phyloP scores from a whole-genome alignment of 345 rosid species.

The Melaleuca quinquenervia region DNA sequence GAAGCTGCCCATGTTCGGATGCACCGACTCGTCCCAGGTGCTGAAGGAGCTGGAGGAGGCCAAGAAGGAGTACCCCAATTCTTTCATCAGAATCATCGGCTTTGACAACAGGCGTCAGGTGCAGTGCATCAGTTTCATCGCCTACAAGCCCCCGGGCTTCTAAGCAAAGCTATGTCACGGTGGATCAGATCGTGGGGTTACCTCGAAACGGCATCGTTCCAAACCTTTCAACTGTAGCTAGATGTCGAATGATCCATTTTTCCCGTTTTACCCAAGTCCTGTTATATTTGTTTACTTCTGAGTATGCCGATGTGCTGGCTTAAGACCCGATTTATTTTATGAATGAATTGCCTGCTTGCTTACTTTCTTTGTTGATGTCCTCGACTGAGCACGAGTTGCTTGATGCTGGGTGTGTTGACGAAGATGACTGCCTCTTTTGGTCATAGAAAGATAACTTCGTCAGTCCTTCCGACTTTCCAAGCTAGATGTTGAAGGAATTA shows the following conservation, averaged over 20 bases:
- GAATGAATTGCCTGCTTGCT: not conserved
- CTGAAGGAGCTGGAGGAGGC: slow-evolving; percentile 28
- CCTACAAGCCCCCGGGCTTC: not conserved
- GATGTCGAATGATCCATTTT: not conserved
- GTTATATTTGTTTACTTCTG: not conserved
- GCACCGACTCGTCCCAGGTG: slow-evolving; percentile 27
- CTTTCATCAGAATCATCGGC: not conserved
- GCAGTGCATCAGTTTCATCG: slow-evolving; percentile 39
- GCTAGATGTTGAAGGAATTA: not conserved
- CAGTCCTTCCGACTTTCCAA: not conserved
- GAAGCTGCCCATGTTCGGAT: slow-evolving; percentile 50
- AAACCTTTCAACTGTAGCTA: not conserved
- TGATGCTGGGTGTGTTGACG: not conserved
- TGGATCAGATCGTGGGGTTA: not conserved
- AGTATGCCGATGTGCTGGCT: not conserved
- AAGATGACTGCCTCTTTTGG: not conserved
- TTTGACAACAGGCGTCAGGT: slow-evolving; percentile 18
- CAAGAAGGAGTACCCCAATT: slow-evolving; percentile 15
- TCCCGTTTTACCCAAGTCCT: not conserved
- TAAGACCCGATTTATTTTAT: not conserved
- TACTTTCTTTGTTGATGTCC: not conserved
- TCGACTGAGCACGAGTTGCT: not conserved
- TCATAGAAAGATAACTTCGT: not conserved
- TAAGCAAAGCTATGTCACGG: not conserved
- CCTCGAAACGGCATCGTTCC: not conserved